These are phyloP conservation scores for Aureobasidium sp. DNA, from an alignment of 2,329 filamentous ascomycete genomes.

Conservation along the genomic window DNA sequence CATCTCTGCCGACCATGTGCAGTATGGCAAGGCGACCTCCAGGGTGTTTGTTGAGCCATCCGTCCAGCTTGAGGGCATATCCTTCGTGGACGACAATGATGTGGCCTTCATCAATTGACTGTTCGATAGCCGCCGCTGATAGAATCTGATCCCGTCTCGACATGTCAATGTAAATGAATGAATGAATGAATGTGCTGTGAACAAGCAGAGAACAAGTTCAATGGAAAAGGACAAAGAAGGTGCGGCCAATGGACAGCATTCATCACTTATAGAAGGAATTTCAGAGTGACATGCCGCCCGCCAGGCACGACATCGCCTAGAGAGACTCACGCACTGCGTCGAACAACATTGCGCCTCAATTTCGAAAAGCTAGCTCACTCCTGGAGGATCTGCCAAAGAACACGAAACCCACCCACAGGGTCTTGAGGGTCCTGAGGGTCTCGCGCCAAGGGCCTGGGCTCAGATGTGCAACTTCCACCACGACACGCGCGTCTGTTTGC, in stretches of 20 bases:
- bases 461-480: slow-evolving; percentile 1
- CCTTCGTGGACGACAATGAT: slow-evolving; percentile 53
- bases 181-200: not conserved
- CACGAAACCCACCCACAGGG: not conserved
- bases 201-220: not conserved
- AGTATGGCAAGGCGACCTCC: slow-evolving; percentile 58
- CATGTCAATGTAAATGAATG: not conserved
- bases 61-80: slow-evolving; percentile 48
- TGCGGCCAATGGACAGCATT: not conserved
- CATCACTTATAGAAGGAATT: not conserved
- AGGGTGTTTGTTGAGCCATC: slow-evolving; percentile 54
- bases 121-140: not conserved
- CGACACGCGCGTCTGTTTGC: not conserved
- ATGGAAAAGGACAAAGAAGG: not conserved
- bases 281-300: not conserved
- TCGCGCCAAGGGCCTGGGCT: not conserved
- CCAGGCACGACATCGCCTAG: not conserved
- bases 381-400: not conserved
- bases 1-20: slow-evolving; percentile 61
- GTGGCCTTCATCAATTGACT: slow-evolving; percentile 36
- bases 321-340: not conserved
- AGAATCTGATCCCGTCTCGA: not conserved
- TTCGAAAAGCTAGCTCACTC: not conserved
- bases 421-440: not conserved
- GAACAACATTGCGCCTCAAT: slow-evolving; percentile 7